Conservation (phyloP, 352 stramenopile genomes). For the Globisporangium paroecandrum region DNA sequence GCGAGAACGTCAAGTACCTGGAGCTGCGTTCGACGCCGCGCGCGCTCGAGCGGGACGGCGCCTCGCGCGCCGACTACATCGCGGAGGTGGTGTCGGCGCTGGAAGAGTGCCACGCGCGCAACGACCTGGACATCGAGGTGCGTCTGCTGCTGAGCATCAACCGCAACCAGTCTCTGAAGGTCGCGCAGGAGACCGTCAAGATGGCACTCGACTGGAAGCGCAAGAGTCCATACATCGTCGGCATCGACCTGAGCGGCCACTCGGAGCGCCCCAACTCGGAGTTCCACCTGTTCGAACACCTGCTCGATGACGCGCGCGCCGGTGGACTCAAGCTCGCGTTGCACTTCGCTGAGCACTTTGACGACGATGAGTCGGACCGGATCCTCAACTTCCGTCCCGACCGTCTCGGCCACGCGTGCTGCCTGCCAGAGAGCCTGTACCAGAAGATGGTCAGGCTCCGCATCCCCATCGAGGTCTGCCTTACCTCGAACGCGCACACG, state of each 20-base stretch:
- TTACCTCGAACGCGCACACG: slow-evolving; percentile 94
- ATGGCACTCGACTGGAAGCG: slow-evolving; percentile 54
- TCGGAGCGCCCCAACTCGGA: slow-evolving; percentile 72
- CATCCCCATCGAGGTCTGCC: slow-evolving; percentile 92
- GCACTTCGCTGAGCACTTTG: slow-evolving; percentile 91
- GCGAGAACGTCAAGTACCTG: slow-evolving; percentile 78
- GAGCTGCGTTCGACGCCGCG: slow-evolving; percentile 84
- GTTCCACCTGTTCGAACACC: slow-evolving; percentile 80
- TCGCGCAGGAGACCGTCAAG: slow-evolving; percentile 64
- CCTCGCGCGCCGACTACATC: slow-evolving; percentile 64
- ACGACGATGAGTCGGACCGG: slow-evolving; percentile 67
- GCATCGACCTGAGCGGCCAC: slow-evolving; percentile 86
- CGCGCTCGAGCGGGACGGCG: slow-evolving; percentile 47
- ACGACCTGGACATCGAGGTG: slow-evolving; percentile 65
- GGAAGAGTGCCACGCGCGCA: slow-evolving; percentile 52
- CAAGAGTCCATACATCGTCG: slow-evolving; percentile 61
- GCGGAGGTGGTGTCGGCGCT: slow-evolving; percentile 63
- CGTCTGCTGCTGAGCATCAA: slow-evolving; percentile 82
- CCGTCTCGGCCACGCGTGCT: slow-evolving; percentile 90
- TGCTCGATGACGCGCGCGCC: slow-evolving; percentile 65
- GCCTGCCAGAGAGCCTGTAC: slow-evolving; percentile 71
- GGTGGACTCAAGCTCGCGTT: slow-evolving; percentile 84
- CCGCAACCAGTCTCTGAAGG: slow-evolving; percentile 54
- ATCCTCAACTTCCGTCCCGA: slow-evolving; percentile 90
- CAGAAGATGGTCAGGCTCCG: slow-evolving; percentile 51